Evolutionary conservation across 2,329 filamentous ascomycete species (phyloP), one percentile per base, ranked within the genome.

Genomic region (Aspergillus novofumigatus): DNA sequence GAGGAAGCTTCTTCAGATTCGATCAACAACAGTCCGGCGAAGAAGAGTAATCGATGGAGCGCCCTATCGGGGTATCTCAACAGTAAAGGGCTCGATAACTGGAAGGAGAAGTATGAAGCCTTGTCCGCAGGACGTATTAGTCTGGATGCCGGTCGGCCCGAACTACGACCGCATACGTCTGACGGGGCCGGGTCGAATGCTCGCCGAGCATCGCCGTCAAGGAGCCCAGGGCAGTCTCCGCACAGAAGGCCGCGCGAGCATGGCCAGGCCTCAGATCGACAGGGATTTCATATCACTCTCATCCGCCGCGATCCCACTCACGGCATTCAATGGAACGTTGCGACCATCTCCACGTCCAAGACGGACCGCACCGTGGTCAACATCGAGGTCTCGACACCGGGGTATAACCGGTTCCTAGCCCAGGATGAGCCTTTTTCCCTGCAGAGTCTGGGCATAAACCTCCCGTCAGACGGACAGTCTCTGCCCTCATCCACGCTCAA

Each of bases 311-410:
- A 92, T 68, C 87, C 87, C 1, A 79, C 81, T 23, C 84, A 86
- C 8, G 85, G 85, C 7, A 80, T 80, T 54, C 89, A 92, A 70
- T 91, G 88, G 88, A 92, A 92, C 67, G 81, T 92, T 11, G 89
- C 86, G 23, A 85, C 80, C 54, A 81, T 91, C 51, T 81, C 80
- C 45, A 75, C 72, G 47, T 66, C 68, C 38, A 66, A 59, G 38
- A 61, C 65, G 55, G 70, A 69, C 52, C 65, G 63, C 52, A 66
- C 69, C 38, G 56, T 69, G 2, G 76, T 81, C 54, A 78, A 80
- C 42, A 77, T 87, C 10, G 82, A 86, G 52, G 79, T 87, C 10
- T 78, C 75, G 8, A 86, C 83, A 25, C 81, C 83, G 1, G 84
- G 83, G 17, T 88, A 88, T 65, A 77, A 74, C 42, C 83, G 82